Percentiles rank a stretch among this genome's conserved stretches.
Evolutionary conservation across 202 grass and related monocot species (phyloP).

Genomic region (Zoysia matrella): DNA sequence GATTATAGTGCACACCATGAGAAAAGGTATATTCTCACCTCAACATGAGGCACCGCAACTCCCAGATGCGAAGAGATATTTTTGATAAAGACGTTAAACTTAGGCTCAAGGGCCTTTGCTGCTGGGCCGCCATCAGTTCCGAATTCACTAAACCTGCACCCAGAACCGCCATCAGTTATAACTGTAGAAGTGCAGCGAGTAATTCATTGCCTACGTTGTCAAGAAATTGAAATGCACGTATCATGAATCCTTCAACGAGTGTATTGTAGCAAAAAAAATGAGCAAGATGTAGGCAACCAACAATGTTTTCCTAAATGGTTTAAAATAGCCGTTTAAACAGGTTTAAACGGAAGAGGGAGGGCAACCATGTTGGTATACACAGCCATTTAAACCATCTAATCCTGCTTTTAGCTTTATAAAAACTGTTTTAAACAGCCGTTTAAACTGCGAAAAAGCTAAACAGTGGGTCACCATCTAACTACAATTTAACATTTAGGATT

Average conservation of each 20-base stretch:
- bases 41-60: conserved; percentile 71
- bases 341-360: too few relatives aligned
- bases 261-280: not conserved
- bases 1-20: not conserved
- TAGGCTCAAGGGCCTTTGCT: conserved; percentile 73
- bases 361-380: too few relatives aligned
- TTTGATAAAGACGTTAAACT: conserved; percentile 68
- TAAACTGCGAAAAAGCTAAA: too few relatives aligned
- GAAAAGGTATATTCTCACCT: conserved; percentile 49
- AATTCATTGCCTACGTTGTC: not conserved
- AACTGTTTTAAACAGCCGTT: too few relatives aligned
- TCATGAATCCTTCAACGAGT: not conserved
- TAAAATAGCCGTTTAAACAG: too few relatives aligned
- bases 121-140: conserved; percentile 88
- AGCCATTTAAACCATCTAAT: too few relatives aligned
- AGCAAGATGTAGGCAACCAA: not conserved
- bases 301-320: too few relatives aligned
- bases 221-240: not conserved
- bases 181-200: not conserved
- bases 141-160: conserved; percentile 87
- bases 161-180: not conserved
- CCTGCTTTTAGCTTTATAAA: too few relatives aligned
- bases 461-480: too few relatives aligned
- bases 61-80: conserved; percentile 70
- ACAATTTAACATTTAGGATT: too few relatives aligned